A percentile compares a stretch with the other conserved stretches of the same genome.
phyloP scores from a whole-genome alignment of 768 basidiomycete genomes.

The Cystofilobasidium ferigula region DNA sequence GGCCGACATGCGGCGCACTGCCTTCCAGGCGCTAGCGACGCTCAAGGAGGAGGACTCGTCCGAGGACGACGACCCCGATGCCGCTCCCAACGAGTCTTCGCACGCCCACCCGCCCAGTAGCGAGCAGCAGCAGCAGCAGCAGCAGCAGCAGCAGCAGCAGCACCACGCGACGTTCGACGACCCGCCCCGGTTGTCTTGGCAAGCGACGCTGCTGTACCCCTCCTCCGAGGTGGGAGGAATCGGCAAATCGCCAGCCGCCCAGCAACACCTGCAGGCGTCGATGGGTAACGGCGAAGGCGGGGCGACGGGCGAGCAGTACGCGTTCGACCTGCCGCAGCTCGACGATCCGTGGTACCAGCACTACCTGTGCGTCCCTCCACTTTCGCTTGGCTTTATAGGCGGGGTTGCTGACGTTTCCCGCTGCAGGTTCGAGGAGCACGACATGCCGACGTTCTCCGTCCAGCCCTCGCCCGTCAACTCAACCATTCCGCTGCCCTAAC shows the following conservation, averaged over 20 bases:
- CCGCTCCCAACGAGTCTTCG: neutral
- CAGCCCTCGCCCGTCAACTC: neutral
- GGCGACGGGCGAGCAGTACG: neutral
- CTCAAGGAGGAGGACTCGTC: conserved; percentile 13
- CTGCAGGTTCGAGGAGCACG: neutral
- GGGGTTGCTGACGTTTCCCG: neutral
- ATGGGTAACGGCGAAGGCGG: neutral
- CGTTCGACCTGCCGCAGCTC: neutral
- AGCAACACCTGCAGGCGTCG: neutral
- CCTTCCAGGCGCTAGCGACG: conserved; percentile 16
- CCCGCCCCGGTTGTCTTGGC: neutral
- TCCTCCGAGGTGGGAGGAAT: neutral
- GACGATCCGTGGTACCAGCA: neutral
- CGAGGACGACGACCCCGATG: neutral
- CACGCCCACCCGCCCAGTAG: neutral
- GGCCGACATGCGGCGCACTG: conserved; percentile 23
- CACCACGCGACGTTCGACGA: neutral
- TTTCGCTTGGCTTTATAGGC: neutral
- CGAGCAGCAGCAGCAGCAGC: neutral
- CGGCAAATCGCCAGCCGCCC: neutral
- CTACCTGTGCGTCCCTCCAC: neutral
- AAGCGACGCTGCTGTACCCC: neutral
- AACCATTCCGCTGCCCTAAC: neutral
- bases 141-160: neutral
- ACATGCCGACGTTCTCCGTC: neutral